These are phyloP conservation scores for Oenanthe javanica DNA, from an alignment of 140 eudicot genomes.

Conservation along the genomic window DNA sequence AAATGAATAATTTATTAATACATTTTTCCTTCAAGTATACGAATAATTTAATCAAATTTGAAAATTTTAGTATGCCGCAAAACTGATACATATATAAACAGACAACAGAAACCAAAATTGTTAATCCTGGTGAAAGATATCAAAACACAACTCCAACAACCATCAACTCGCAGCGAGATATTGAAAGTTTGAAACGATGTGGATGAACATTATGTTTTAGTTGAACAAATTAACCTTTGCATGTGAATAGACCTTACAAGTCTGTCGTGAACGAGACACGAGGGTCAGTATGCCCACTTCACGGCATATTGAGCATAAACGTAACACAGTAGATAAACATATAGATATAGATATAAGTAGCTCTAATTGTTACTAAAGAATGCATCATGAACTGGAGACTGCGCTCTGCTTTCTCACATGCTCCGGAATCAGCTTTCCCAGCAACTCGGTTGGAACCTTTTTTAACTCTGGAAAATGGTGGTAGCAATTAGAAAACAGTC, in stretches of 20 bases:
- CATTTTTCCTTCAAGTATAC: background rate
- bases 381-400: slow-evolving; percentile 45
- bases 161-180: no score
- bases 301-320: slow-evolving; percentile 5
- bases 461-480: slow-evolving; percentile 47
- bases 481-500: slow-evolving; percentile 10
- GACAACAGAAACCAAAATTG: background rate
- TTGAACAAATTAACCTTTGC: slow-evolving; percentile 8
- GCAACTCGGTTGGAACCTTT: slow-evolving; percentile 56
- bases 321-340: background rate
- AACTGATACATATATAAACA: background rate
- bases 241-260: slow-evolving; percentile 3
- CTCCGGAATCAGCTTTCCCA: slow-evolving; percentile 49
- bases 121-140: background rate
- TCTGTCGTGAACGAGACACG: slow-evolving; percentile 17
- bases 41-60: background rate
- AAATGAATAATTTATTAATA: background rate
- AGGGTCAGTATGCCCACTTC: slow-evolving; percentile 14
- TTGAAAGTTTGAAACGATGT: no score
- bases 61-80: background rate
- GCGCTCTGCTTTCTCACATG: slow-evolving; percentile 87
- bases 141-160: background rate
- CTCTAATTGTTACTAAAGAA: slow-evolving; percentile 2
- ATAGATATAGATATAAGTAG: slow-evolving; percentile 12
- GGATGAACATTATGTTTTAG: no score